phyloP scores from a whole-genome alignment of 768 basidiomycete genomes.

The Cyathus striatus region DNA sequence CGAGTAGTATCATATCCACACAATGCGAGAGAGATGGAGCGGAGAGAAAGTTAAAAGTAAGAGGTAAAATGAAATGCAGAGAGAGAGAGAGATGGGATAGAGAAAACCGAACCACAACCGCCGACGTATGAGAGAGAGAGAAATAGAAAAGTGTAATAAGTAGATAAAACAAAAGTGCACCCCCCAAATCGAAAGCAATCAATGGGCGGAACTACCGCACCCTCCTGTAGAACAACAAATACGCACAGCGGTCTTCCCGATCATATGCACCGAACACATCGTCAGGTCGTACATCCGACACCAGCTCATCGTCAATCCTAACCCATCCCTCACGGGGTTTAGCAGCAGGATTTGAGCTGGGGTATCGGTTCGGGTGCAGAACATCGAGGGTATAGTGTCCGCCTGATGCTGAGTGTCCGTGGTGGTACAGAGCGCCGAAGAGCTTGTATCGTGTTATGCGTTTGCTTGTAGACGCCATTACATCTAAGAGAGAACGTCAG shows the following conservation, averaged over 20 bases:
- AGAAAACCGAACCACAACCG: too few species aligned
- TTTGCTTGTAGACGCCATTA: constrained; percentile 51
- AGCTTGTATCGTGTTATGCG: constrained; percentile 65
- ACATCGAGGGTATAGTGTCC: constrained; percentile 96
- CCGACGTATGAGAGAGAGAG: too few species aligned
- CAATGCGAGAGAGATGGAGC: too few species aligned
- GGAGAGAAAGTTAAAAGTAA: too few species aligned
- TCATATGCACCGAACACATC: constrained; percentile 70
- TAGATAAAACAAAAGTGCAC: too few species aligned
- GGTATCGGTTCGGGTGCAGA: constrained; percentile 64
- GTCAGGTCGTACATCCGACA: constrained; percentile 64
- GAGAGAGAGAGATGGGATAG: too few species aligned
- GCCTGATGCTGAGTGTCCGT: constrained; percentile 84
- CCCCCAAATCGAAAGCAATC: too few species aligned
- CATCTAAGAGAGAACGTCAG: constrained; percentile 31
- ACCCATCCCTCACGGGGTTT: constrained; percentile 75
- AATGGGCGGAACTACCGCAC: constrained; percentile 37
- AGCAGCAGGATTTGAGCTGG: constrained; percentile 19
- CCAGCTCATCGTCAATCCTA: constrained; percentile 89
- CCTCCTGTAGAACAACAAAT: constrained; percentile 81
- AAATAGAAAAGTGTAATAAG: too few species aligned
- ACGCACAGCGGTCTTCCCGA: constrained; percentile 61
- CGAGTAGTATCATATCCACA: too few species aligned
- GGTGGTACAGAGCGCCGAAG: constrained; percentile 91
- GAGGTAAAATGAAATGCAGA: too few species aligned